Evolutionary conservation across 306 rosid genomes (phyloP).

Genomic region (Fagus crenata): DNA sequence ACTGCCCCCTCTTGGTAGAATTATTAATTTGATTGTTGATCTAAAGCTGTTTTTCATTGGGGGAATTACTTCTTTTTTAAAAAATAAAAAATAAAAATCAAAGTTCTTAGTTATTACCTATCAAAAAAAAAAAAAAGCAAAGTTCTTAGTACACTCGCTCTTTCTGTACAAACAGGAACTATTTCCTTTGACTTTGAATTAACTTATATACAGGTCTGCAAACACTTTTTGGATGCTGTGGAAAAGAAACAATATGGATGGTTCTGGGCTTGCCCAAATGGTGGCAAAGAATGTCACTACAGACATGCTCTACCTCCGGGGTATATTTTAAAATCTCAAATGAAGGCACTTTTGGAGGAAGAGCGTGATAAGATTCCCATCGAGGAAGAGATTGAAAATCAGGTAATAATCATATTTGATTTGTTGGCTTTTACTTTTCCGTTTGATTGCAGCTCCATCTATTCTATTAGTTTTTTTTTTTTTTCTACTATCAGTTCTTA

Average conservation of each 20-base stretch:
- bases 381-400: conserved; percentile 91
- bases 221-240: conserved; percentile 75
- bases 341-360: conserved; percentile 89
- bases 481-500: conserved; percentile 5
- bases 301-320: conserved; percentile 99
- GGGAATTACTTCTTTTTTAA: no score
- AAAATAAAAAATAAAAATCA: no score
- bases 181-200: conserved; percentile 8
- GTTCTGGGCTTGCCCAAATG: conserved; percentile 94
- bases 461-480: not conserved
- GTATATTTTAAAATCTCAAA: conserved; percentile 89
- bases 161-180: conserved; percentile 1
- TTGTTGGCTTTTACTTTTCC: not conserved
- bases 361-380: conserved; percentile 69
- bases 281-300: conserved; percentile 87
- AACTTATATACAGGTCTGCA: conserved; percentile 48
- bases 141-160: not conserved
- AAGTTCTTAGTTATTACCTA: no score
- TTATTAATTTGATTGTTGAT: not conserved
- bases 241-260: conserved; percentile 98
- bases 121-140: no score
- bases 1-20: not conserved
- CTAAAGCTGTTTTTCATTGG: no score
- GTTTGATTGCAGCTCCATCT: not conserved
- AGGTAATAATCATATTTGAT: conserved; percentile 44